Base-by-base conservation (phyloP, 805 yeast genomes). In the Candida nemodendra region DNA sequence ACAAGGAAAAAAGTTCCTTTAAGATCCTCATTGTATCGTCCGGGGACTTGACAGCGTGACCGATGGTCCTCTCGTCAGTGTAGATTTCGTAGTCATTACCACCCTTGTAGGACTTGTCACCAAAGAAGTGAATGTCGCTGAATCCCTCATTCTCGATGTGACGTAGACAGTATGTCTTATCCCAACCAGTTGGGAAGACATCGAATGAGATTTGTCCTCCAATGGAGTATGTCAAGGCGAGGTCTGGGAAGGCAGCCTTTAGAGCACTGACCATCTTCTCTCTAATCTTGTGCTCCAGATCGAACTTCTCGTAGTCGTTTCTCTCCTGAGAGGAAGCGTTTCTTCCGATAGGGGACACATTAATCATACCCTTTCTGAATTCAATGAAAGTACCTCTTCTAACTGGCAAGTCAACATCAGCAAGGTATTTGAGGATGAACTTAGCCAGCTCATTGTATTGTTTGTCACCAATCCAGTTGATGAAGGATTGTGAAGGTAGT, bases 171-270 rank as follows among this genome's bases (percentile, higher is more conserved):
- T 91, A 93, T 46, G 99, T 93, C 79, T 93, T 93, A 71, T 93
- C 99, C 99, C 99, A 93, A 61, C 99, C 99, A 48, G 96, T 87
- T 73, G 99, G 99, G 91, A 93, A 93, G 49, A 93, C 98, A 61
- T 93, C 99, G 59, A 93, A 93, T 24, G 98, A 91, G 65, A 93
- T 93, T 77, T 93, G 98, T 56, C 99, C 99, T 67, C 99, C 99
- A 51, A 93, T 93, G 43, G 99, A 93, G 78, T 84, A 93, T 52
- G 98, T 91, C 61, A 93, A 77, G 39, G 83, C 84, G 57, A 73
- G 73, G 66, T 90, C 91, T 41, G 91, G 66, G 76, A 93, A 93
- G 59, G 81, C 78, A 61, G 78, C 77, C 69, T 77, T 85, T 61
- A 93, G 76, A 36, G 95, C 96, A 37, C 68, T 71, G 48, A 93